Evolutionary conservation across 2,329 filamentous ascomycete genomes (phyloP).

Genomic region (Talaromyces albobiverticillius): DNA sequence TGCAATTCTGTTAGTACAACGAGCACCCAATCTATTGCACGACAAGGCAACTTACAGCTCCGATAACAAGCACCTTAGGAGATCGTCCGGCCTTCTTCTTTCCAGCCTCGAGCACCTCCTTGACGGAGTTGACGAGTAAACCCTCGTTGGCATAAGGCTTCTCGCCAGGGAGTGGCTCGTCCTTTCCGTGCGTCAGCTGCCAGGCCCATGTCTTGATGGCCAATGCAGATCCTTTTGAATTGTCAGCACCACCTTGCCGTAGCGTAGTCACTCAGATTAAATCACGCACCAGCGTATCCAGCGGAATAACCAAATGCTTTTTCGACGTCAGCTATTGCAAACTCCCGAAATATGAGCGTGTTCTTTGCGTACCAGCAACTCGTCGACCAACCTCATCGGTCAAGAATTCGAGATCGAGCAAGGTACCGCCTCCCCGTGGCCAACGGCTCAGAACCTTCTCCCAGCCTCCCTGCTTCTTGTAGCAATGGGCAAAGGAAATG

Average conservation of each 20-base stretch:
- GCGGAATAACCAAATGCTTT: conserved; percentile 61
- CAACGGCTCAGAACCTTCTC: conserved; percentile 76
- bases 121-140: conserved; percentile 70
- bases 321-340: not conserved
- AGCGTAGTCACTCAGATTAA: not conserved
- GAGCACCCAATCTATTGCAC: not conserved
- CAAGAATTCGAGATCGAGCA: conserved; percentile 86
- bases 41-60: conserved; percentile 51
- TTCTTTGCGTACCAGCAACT: conserved; percentile 33
- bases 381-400: conserved; percentile 66
- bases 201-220: conserved; percentile 79
- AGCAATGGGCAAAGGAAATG: conserved; percentile 71
- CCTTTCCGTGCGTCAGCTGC: conserved; percentile 69
- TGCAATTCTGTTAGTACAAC: conserved; percentile 19
- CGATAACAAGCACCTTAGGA: conserved; percentile 79
- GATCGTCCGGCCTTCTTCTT: conserved; percentile 64
- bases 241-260: conserved; percentile 15
- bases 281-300: conserved; percentile 61
- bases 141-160: conserved; percentile 64
- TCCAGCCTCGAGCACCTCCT: conserved; percentile 65
- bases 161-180: conserved; percentile 63
- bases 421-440: conserved; percentile 68
- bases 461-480: conserved; percentile 77
- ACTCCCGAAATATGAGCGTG: not conserved
- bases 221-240: conserved; percentile 58